Conservation (phyloP, 1,139 yeast genomes). For the Saccharomycopsis crataegensis region DNA sequence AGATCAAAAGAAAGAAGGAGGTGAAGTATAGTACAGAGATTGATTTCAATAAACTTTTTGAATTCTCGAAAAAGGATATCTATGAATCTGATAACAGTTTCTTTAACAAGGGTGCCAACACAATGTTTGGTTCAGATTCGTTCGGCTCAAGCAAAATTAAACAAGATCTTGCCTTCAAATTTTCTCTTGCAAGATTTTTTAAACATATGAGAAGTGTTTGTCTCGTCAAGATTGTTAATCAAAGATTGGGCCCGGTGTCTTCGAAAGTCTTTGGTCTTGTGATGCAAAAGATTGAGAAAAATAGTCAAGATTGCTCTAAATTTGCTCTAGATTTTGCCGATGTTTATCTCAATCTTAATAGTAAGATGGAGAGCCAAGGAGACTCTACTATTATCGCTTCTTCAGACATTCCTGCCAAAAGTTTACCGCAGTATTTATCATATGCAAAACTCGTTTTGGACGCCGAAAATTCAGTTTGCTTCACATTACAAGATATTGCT, state of each 20-base stretch:
- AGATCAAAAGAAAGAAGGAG: constrained; percentile 55
- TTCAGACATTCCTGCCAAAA: constrained; percentile 12
- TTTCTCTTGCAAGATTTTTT: constrained; percentile 61
- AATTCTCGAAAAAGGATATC: constrained; percentile 30
- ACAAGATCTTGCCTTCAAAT: constrained; percentile 45
- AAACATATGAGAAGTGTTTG: constrained; percentile 60
- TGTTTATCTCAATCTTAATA: constrained; percentile 1
- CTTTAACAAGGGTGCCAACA: neutral
- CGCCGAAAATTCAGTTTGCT: constrained; percentile 19
- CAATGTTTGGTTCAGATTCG: neutral
- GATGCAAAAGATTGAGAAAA: constrained; percentile 50
- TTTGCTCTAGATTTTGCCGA: constrained; percentile 10
- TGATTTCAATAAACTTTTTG: constrained; percentile 35
- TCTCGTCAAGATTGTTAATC: constrained; percentile 53
- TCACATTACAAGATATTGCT: constrained; percentile 15
- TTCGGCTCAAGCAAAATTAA: constrained; percentile 31
- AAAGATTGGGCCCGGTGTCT: constrained; percentile 64
- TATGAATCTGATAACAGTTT: constrained; percentile 27
- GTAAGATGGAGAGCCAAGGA: constrained; percentile 1
- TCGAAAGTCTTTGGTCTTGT: constrained; percentile 58
- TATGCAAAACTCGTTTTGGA: constrained; percentile 19
- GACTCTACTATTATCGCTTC: neutral
- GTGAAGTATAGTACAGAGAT: constrained; percentile 55
- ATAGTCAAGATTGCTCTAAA: constrained; percentile 33
- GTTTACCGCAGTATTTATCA: constrained; percentile 9